phyloP scores from a whole-genome alignment of 805 yeast species.

The Candida suzukii region DNA sequence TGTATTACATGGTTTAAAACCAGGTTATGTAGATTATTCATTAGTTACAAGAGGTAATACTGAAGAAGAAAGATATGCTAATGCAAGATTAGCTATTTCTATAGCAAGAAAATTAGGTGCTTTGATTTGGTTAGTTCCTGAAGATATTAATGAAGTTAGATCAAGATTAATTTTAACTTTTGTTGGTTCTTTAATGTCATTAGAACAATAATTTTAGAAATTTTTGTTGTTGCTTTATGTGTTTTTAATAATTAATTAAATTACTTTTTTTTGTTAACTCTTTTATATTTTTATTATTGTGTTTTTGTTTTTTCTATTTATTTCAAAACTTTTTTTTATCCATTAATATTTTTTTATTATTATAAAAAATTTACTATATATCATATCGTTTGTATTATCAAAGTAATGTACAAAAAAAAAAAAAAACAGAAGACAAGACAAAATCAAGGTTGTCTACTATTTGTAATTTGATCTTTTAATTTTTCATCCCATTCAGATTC shows the following conservation, averaged over 20 bases:
- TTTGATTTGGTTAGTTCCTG: conserved; percentile 99
- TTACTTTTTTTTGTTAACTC: not conserved
- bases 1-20: conserved; percentile 86
- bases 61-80: conserved; percentile 85
- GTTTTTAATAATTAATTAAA: not conserved
- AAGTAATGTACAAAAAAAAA: not conserved
- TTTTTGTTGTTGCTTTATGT: not conserved
- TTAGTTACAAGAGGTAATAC: conserved; percentile 74
- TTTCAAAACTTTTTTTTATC: not conserved
- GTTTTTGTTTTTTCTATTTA: conserved; percentile 1
- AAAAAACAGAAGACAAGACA: not conserved
- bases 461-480: conserved; percentile 60
- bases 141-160: conserved; percentile 94
- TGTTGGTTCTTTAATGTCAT: conserved; percentile 90
- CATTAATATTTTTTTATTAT: not conserved
- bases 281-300: not conserved
- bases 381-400: not conserved
- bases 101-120: conserved; percentile 98
- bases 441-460: conserved; percentile 13
- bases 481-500: conserved; percentile 66
- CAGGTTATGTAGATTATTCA: conserved; percentile 96
- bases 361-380: not conserved
- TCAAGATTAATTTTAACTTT: conserved; percentile 89
- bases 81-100: conserved; percentile 94
- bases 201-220: conserved; percentile 25